phyloP scores from a whole-genome alignment of 2,329 filamentous ascomycete species.

The Hypoxylon sp. region DNA sequence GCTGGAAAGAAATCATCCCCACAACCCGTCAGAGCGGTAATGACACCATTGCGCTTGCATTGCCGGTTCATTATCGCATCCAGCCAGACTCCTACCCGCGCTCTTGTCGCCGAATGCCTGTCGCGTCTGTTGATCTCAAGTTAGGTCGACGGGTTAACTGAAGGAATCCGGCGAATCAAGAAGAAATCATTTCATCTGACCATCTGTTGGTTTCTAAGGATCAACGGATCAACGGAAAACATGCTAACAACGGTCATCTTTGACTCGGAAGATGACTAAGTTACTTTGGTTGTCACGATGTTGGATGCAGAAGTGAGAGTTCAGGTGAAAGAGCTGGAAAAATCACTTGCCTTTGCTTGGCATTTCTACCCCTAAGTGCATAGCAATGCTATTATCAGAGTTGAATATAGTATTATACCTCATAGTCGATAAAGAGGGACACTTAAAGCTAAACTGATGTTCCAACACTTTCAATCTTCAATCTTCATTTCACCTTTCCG shows the following conservation, averaged over 20 bases:
- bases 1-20: slow-evolving; percentile 23
- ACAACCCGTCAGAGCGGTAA: slow-evolving; percentile 10
- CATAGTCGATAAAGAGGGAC: too few relatives aligned
- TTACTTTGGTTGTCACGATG: too few relatives aligned
- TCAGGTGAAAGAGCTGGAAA: too few relatives aligned
- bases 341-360: too few relatives aligned
- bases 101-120: slow-evolving; percentile 27
- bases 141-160: slow-evolving; percentile 2
- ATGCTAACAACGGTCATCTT: background rate
- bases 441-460: too few relatives aligned
- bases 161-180: slow-evolving; percentile 6
- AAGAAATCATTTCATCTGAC: slow-evolving; percentile 1
- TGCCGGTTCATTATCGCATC: slow-evolving; percentile 34
- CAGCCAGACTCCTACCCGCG: slow-evolving; percentile 12
- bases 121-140: slow-evolving; percentile 16
- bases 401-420: too few relatives aligned
- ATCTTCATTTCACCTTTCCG: background rate
- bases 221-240: too few relatives aligned
- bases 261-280: too few relatives aligned
- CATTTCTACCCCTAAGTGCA: too few relatives aligned
- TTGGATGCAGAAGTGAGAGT: too few relatives aligned
- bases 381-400: too few relatives aligned
- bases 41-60: slow-evolving; percentile 17
- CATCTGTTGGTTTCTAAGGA: background rate
- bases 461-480: background rate